These are phyloP conservation scores for Diaporthe eres DNA, from an alignment of 2,329 filamentous ascomycete genomes.

Conservation along the genomic window DNA sequence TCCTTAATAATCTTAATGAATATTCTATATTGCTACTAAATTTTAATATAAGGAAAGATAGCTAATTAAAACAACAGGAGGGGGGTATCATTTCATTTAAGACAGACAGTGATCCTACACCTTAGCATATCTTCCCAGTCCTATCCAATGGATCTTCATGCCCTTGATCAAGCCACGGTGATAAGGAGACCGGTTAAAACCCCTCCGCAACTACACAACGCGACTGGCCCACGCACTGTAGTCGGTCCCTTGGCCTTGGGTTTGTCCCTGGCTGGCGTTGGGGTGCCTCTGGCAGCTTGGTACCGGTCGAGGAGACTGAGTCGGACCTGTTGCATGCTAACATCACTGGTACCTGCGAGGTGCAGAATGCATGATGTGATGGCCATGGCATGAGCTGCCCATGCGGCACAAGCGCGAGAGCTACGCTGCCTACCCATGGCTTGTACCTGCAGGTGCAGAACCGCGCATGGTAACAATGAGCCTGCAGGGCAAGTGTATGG, in stretches of 20 bases:
- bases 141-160: constrained; percentile 18
- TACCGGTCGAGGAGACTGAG: neutral
- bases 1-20: too few relatives aligned
- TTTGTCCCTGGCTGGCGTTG: neutral
- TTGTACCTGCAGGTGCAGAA: neutral
- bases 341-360: neutral
- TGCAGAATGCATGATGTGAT: constrained; percentile 22
- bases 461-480: neutral
- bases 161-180: constrained; percentile 18
- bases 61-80: too few relatives aligned
- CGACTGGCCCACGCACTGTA: neutral
- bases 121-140: constrained; percentile 18
- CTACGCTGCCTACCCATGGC: neutral
- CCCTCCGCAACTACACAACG: neutral
- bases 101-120: neutral
- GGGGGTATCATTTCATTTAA: too few relatives aligned
- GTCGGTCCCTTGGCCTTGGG: neutral
- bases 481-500: neutral
- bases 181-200: constrained; percentile 28
- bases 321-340: neutral
- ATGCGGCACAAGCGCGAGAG: constrained; percentile 5
- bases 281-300: neutral
- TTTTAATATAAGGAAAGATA: too few relatives aligned
- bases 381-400: neutral
- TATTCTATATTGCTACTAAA: too few relatives aligned